A percentile compares a stretch with the other conserved stretches of the same genome.
Conservation (phyloP, 2,329 filamentous ascomycete genomes). For the Penicillium sp. region DNA sequence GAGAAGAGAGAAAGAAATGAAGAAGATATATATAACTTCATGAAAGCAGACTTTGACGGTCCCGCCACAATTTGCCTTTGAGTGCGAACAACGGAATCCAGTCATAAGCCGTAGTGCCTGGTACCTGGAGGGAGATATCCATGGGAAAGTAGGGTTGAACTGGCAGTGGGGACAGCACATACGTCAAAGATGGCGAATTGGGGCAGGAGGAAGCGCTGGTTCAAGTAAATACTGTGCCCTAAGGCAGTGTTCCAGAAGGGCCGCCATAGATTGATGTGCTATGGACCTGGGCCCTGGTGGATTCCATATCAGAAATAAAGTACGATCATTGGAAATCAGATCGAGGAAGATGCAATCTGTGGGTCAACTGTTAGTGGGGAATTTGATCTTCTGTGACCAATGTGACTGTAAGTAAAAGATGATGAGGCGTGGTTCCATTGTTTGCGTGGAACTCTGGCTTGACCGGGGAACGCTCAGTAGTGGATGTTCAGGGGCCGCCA, state of each 20-base stretch:
- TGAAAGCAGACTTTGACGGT: background rate
- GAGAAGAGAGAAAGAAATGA: background rate
- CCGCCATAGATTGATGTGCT: conserved; percentile 11
- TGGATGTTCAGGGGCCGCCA: background rate
- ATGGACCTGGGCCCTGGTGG: background rate
- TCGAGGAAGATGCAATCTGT: background rate
- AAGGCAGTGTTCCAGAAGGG: conserved; percentile 11
- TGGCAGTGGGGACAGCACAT: background rate
- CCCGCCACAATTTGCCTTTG: conserved; percentile 1
- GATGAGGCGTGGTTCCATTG: background rate
- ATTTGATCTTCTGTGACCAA: background rate
- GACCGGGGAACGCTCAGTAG: background rate
- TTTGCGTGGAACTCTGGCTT: background rate
- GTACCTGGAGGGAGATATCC: conserved; percentile 8
- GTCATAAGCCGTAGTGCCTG: conserved; percentile 8
- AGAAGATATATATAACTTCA: conserved; percentile 1
- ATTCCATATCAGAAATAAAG: background rate
- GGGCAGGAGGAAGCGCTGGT: background rate
- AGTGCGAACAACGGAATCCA: background rate
- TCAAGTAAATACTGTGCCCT: background rate
- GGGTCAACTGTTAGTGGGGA: background rate
- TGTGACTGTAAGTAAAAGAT: no score
- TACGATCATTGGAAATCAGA: conserved; percentile 8
- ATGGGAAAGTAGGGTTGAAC: conserved; percentile 1
- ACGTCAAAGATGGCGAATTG: conserved; percentile 10